phyloP scores from a whole-genome alignment of 1,284 basidiomycete species.

The Trichosporon ovoides region DNA sequence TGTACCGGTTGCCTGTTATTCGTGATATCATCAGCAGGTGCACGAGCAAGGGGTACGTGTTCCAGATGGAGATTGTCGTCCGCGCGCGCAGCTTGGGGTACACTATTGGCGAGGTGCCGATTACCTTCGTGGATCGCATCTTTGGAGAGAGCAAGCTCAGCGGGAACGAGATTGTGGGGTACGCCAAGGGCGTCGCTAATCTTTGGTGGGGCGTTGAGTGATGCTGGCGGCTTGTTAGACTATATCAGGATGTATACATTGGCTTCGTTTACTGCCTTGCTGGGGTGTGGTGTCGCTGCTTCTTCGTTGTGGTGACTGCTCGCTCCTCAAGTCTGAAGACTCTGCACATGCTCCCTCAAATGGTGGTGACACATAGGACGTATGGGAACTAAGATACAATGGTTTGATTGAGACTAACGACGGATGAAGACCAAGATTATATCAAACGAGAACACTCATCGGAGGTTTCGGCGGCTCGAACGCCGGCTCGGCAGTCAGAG shows the following conservation, averaged over 20 bases:
- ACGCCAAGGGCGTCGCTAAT: slow-evolving; percentile 76
- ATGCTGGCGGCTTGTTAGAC: too few relatives aligned
- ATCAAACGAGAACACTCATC: background rate
- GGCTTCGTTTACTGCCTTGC: too few relatives aligned
- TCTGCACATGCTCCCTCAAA: too few relatives aligned
- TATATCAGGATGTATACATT: slow-evolving; percentile 2
- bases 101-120: slow-evolving; percentile 80
- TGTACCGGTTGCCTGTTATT: slow-evolving; percentile 72
- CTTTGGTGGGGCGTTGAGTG: slow-evolving; percentile 61
- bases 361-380: too few relatives aligned
- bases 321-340: too few relatives aligned
- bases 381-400: too few relatives aligned
- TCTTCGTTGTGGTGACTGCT: too few relatives aligned
- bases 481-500: background rate
- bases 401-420: background rate
- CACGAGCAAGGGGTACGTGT: slow-evolving; percentile 83
- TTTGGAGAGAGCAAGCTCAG: slow-evolving; percentile 88
- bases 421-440: too few relatives aligned
- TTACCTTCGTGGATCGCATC: slow-evolving; percentile 87
- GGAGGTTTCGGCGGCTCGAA: background rate
- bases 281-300: too few relatives aligned
- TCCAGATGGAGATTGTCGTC: slow-evolving; percentile 97
- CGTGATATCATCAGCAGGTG: slow-evolving; percentile 75
- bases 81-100: slow-evolving; percentile 75
- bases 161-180: slow-evolving; percentile 81